Base-by-base conservation (phyloP, 164 flowering plant genomes). In the Piper betle region DNA sequence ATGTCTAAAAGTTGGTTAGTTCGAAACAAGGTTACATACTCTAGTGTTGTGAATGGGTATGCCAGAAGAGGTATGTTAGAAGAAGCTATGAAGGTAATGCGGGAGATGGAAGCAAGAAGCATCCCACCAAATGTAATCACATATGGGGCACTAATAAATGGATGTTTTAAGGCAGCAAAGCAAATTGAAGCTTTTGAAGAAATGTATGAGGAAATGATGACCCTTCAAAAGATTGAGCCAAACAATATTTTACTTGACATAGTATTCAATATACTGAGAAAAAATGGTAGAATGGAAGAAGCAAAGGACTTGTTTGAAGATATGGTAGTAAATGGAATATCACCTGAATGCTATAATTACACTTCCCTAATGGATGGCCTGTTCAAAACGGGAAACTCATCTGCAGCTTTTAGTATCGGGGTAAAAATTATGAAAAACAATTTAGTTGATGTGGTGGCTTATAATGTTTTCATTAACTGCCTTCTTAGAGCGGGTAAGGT, bases 291-390 rank as follows among this genome's bases (percentile, higher is more conserved):
- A 65, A 79, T 86, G 78, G 82, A 84, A 42, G 86, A 86, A 66
- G 94, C 86, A 56, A 74, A 75, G 56, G 68, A 39, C 20, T 68
- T 90, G 39, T 71, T 82, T 62, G 63, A 67, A 52, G 79, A 81
- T 63, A 76, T 72, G 76, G 66, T 48, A 17, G 75, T 78, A n/a
- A 73, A 70, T 55, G 97, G 88, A 20, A 46, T 93, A 61, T 59
- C 46, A 40, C 90, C 80, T 39, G 99, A 93, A 66, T 68, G 57
- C 63, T 84, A 84, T 52, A 93, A 82, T 70, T 90, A 83, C 73
- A 87, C 99, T 55, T 81, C 90, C 55, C 64, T 87, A 46, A 84
- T 93, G 83, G 96, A 93, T 76, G 92, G 90, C 13, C 75, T 78
- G 63, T 84, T 93, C 60, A 90, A 84, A 78, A 75, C 55, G 19